Percentiles rank a stretch among this genome's conserved stretches.
phyloP scores from a whole-genome alignment of 2,329 filamentous ascomycete genomes.

The Colletotrichum godetiae region DNA sequence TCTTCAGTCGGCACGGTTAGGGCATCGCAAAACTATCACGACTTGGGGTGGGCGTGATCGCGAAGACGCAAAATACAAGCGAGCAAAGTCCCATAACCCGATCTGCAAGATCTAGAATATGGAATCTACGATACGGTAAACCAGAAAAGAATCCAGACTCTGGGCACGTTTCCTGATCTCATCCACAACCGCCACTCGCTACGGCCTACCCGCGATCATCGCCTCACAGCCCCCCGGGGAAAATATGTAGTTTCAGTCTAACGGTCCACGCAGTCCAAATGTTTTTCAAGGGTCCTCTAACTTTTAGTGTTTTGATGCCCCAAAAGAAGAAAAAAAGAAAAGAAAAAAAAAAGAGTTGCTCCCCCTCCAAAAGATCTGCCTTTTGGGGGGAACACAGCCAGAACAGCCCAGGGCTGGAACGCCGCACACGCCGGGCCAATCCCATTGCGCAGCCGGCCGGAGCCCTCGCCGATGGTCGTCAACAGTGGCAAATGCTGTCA shows the following conservation, averaged over 20 bases:
- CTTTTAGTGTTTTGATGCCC: not conserved
- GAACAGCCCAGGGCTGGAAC: not conserved
- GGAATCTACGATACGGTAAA: not conserved
- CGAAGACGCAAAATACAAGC: not conserved
- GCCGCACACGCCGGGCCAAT: not conserved
- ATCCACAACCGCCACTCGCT: not conserved
- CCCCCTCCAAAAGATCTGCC: not conserved
- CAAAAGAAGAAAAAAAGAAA: no score
- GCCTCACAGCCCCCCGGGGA: not conserved
- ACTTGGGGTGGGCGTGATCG: not conserved
- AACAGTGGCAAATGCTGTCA: conserved; percentile 2
- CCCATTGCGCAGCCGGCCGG: not conserved
- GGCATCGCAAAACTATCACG: not conserved
- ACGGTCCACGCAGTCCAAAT: not conserved
- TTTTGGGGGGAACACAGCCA: not conserved
- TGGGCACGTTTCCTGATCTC: not conserved
- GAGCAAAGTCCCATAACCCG: not conserved
- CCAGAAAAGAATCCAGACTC: not conserved
- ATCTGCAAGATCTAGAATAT: not conserved
- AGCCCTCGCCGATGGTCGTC: not conserved
- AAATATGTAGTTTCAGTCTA: not conserved
- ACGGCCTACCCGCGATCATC: not conserved
- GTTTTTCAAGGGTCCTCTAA: not conserved
- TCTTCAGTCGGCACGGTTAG: no score
- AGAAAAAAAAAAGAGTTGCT: no score